Base-by-base conservation (phyloP, 495 filamentous ascomycete species). In the Staphylotrichum longicolle region DNA sequence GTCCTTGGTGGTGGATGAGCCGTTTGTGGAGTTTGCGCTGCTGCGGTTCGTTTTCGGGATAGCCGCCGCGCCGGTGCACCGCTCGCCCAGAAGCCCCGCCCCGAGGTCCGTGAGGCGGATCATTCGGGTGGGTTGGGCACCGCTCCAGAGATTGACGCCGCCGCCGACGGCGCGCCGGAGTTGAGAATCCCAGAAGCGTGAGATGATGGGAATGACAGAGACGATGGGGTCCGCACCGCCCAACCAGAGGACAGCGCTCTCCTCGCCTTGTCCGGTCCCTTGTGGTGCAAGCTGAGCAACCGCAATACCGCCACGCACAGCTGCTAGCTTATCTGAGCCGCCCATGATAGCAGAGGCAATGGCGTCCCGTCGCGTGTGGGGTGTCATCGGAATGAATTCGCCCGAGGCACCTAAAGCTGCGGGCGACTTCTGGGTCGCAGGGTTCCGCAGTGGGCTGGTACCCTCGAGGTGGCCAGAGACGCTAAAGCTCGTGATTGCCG, bases 331-430 rank as follows among this genome's bases (percentile, higher is more conserved):
- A 64, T 75, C 72, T 5, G 72, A 64, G 15, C 77, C 71, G 51
- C 69, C 62, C 2, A 64, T 58, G 10, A 69, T 70, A 52, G 68
- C 64, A 3, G 65, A 62, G 39, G 62, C 67, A 1, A 76, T 65
- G 30, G 76, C 76, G 50, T 80, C 77, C 50, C 86, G 86, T 54
- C 90, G 81, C 3, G 91, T 91, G 40, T 89, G 86, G 3, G 91
- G 91, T 6, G 91, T 95, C 87, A 92, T 90, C 0, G 91, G 91
- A 2, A 86, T 88, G 54, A 96, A 87, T 30, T 79, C 76, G 12
- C 71, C 67, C 6, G 63, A 61, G 1, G 64, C 60, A 5, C 67
- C 70, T 4, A 72, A 64, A 8, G 57, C 46, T 3, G 72, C 66
- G 27, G 75, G 68, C 10, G 74, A 69, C 62, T 80, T 85, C 5